phyloP scores from a whole-genome alignment of 441 rosid species.

The Adansonia madagascariensis region DNA sequence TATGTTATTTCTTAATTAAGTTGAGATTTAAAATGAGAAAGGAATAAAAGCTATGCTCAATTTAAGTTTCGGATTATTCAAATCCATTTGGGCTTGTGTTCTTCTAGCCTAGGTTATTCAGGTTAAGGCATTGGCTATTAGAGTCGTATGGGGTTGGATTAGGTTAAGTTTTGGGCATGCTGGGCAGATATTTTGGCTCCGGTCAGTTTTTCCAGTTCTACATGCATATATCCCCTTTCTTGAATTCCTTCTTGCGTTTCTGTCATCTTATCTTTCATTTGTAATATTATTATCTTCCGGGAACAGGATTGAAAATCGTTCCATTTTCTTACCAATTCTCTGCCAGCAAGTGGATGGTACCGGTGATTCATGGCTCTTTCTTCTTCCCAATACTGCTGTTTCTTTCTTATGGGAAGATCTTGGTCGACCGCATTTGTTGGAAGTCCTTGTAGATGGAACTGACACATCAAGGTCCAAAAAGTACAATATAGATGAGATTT shows the following conservation, averaged over 20 bases:
- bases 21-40: constrained; percentile 7
- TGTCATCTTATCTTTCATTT: constrained; percentile 18
- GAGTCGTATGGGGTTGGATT: not conserved
- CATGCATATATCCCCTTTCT: constrained; percentile 13
- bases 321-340: constrained; percentile 83
- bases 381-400: constrained; percentile 86
- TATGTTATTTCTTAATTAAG: constrained; percentile 8
- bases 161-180: not conserved
- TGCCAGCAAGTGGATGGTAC: constrained; percentile 83
- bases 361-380: constrained; percentile 84
- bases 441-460: constrained; percentile 78
- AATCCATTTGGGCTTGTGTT: not conserved
- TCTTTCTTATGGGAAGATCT: constrained; percentile 98
- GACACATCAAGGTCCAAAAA: constrained; percentile 64
- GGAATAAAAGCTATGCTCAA: not conserved
- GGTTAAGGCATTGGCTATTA: not conserved
- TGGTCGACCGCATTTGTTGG: constrained; percentile 74
- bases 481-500: constrained; percentile 82
- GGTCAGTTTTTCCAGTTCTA: constrained; percentile 13
- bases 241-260: constrained; percentile 23
- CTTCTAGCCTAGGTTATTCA: not conserved
- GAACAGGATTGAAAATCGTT: constrained; percentile 93
- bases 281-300: constrained; percentile 32
- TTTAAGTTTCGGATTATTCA: constrained; percentile 3
- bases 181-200: not conserved